A percentile compares a stretch with the other conserved stretches of the same genome.
Conservation (phyloP, 106 monocot genomes). For the Acorus gramineus region DNA sequence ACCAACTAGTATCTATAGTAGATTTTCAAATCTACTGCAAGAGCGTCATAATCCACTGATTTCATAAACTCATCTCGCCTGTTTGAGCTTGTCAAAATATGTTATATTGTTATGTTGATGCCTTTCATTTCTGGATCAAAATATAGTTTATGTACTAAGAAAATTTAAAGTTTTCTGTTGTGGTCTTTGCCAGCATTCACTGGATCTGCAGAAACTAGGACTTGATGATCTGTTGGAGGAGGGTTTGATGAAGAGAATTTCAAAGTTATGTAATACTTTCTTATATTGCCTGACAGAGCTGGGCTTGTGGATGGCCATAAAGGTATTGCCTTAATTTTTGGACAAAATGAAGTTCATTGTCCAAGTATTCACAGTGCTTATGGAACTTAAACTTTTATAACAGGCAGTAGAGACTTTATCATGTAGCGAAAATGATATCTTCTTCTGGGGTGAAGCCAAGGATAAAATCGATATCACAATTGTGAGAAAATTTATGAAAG, state of each 20-base stretch:
- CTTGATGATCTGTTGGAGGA: slow-evolving; percentile 14
- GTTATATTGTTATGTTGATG: no score
- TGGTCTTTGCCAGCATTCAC: slow-evolving; percentile 24
- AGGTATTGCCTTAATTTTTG: slow-evolving; percentile 18
- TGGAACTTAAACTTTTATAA: neutral
- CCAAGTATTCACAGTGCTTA: no score
- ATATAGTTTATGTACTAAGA: no score
- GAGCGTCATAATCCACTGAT: no score
- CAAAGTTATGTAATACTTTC: slow-evolving; percentile 26
- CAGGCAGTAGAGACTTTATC: slow-evolving; percentile 52
- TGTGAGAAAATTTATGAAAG: slow-evolving; percentile 33
- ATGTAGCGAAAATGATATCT: slow-evolving; percentile 18
- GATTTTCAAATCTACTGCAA: no score
- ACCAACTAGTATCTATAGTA: no score
- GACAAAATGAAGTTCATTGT: no score
- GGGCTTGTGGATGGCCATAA: slow-evolving; percentile 40
- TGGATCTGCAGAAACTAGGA: slow-evolving; percentile 10
- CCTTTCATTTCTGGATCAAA: no score
- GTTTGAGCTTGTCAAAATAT: no score
- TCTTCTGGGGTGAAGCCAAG: slow-evolving; percentile 41
- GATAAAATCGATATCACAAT: slow-evolving; percentile 17
- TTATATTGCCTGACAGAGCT: slow-evolving; percentile 45
- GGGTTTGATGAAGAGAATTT: slow-evolving; percentile 25
- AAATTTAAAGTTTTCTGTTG: no score
- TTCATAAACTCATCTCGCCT: no score